These are phyloP conservation scores for Leccinum griseonigrum DNA, from an alignment of 1,284 basidiomycete species.

Conservation along the genomic window DNA sequence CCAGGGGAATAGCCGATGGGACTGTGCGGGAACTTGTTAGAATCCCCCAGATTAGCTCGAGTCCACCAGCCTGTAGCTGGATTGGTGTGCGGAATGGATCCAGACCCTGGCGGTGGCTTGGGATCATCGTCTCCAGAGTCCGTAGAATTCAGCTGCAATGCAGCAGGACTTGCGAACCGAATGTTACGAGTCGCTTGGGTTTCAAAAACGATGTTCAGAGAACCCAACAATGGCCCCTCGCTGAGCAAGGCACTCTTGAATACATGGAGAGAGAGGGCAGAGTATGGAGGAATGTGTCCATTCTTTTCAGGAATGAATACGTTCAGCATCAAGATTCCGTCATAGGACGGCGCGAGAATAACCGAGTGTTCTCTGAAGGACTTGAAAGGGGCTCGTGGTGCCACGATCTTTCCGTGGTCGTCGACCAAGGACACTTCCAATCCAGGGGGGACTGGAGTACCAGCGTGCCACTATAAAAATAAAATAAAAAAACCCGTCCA, in stretches of 20 bases:
- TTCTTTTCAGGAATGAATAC: conserved; percentile 2
- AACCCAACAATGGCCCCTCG: conserved; percentile 2
- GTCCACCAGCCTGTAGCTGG: conserved; percentile 18
- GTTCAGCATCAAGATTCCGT: conserved; percentile 11
- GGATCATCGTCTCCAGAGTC: neutral
- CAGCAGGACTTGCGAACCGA: conserved; percentile 11
- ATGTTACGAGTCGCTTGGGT: conserved; percentile 13
- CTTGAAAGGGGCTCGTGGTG: conserved; percentile 1
- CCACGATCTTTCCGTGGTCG: conserved; percentile 6
- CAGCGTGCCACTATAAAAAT: conserved; percentile 7
- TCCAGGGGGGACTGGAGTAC: neutral
- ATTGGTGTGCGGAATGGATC: conserved; percentile 11
- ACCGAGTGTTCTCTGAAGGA: neutral
- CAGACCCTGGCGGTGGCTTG: neutral
- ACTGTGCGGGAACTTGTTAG: conserved; percentile 10
- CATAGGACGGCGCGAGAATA: neutral
- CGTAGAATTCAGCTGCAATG: neutral
- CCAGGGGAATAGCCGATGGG: conserved; percentile 5
- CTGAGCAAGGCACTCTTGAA: neutral
- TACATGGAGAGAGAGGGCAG: conserved; percentile 10
- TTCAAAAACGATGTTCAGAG: conserved; percentile 16
- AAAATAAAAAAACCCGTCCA: neutral
- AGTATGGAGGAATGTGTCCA: conserved; percentile 6
- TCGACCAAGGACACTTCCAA: conserved; percentile 13
- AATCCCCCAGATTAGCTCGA: neutral